phyloP scores from a whole-genome alignment of 2,329 filamentous ascomycete species.

The Malbranchea zuffiana region DNA sequence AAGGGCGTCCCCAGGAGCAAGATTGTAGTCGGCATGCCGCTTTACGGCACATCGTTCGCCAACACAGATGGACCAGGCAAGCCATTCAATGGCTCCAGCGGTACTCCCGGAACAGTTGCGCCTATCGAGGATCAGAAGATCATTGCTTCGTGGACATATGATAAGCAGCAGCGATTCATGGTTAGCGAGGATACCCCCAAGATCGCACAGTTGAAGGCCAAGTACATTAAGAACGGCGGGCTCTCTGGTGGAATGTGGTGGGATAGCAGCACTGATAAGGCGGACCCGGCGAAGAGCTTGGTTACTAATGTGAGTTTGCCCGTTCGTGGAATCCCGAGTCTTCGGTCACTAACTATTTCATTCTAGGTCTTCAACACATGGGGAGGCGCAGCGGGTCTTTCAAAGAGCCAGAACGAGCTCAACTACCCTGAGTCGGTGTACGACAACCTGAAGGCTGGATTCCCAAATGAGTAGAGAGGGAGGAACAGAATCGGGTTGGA shows the following conservation, averaged over 20 bases:
- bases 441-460: slow-evolving; percentile 12
- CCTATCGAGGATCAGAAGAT: slow-evolving; percentile 48
- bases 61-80: slow-evolving; percentile 64
- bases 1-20: slow-evolving; percentile 57
- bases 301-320: slow-evolving; percentile 12
- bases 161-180: slow-evolving; percentile 48
- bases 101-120: slow-evolving; percentile 61
- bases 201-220: slow-evolving; percentile 58
- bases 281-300: slow-evolving; percentile 4
- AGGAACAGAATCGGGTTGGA: too few relatives aligned
- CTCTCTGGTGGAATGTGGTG: slow-evolving; percentile 96
- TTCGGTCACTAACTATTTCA: too few relatives aligned
- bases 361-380: slow-evolving; percentile 9
- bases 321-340: too few relatives aligned
- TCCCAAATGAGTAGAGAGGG: too few relatives aligned
- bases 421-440: slow-evolving; percentile 13
- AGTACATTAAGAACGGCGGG: slow-evolving; percentile 54
- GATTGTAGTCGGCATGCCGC: slow-evolving; percentile 79
- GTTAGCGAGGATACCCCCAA: slow-evolving; percentile 65
- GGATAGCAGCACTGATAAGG: slow-evolving; percentile 66
- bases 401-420: slow-evolving; percentile 12
- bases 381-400: slow-evolving; percentile 6
- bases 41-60: slow-evolving; percentile 80
- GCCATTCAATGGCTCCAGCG: slow-evolving; percentile 59
- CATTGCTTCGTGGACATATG: slow-evolving; percentile 64